A percentile compares a stretch with the other conserved stretches of the same genome.
These are phyloP conservation scores for Viola odorata DNA, from an alignment of 345 rosid genomes.

Conservation along the genomic window DNA sequence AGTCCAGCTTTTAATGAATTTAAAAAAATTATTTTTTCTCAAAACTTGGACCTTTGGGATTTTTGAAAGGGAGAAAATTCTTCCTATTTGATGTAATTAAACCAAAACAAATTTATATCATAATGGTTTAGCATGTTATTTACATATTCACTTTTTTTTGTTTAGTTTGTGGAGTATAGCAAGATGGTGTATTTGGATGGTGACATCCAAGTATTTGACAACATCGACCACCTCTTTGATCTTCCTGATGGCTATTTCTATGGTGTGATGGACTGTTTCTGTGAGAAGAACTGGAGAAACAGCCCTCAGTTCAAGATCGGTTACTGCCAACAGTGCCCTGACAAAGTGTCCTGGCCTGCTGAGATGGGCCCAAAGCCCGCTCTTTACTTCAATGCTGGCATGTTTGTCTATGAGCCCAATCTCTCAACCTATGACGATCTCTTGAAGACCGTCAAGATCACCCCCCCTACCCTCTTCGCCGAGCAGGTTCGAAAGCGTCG, in stretches of 20 bases:
- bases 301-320: slow-evolving; percentile 55
- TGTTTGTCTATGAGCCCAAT: slow-evolving; percentile 73
- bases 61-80: too few species aligned
- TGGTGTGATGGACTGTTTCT: slow-evolving; percentile 77
- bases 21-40: too few species aligned
- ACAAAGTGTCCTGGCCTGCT: slow-evolving; percentile 51
- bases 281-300: slow-evolving; percentile 71
- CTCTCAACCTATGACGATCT: slow-evolving; percentile 45
- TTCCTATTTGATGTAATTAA: too few species aligned
- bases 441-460: slow-evolving; percentile 37
- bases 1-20: too few species aligned
- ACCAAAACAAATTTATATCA: too few species aligned
- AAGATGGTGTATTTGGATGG: slow-evolving; percentile 83
- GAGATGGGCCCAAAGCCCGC: slow-evolving; percentile 61
- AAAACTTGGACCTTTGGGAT: too few species aligned
- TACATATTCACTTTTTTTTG: slow-evolving; percentile 28
- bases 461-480: slow-evolving; percentile 67
- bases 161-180: slow-evolving; percentile 55
- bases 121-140: too few species aligned
- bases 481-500: slow-evolving; percentile 43
- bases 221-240: slow-evolving; percentile 66
- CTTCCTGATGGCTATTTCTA: slow-evolving; percentile 53
- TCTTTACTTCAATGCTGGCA: slow-evolving; percentile 74
- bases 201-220: slow-evolving; percentile 73
- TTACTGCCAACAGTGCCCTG: slow-evolving; percentile 79